Evolutionary conservation across 257 asterid species (phyloP), one percentile per base, ranked within the genome.

Genomic region (Plantago major): DNA sequence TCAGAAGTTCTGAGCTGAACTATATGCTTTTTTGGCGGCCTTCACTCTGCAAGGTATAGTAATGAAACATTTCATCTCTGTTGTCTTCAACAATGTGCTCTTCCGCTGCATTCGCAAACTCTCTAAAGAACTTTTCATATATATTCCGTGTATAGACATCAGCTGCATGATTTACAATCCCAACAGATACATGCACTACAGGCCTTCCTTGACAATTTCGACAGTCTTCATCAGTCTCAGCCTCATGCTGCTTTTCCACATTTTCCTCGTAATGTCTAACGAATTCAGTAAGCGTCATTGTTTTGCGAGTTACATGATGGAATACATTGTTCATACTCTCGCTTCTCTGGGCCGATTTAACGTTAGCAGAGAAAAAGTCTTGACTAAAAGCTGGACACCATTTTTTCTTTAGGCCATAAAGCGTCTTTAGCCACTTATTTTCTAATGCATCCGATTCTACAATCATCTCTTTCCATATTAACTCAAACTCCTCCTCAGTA

Each of bases 281-380:
- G n/a, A n/a, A n/a, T n/a, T n/a, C n/a, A n/a, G n/a, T n/a, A n/a
- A n/a, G n/a, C n/a, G n/a, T n/a, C n/a, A n/a, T n/a, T n/a, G n/a
- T n/a, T n/a, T n/a, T n/a, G n/a, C n/a, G n/a, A n/a, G n/a, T n/a
- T n/a, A n/a, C n/a, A n/a, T n/a, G n/a, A n/a, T n/a, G n/a, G n/a
- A n/a, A n/a, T n/a, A n/a, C n/a, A n/a, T n/a, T n/a, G n/a, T n/a
- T n/a, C n/a, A n/a, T n/a, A n/a, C n/a, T n/a, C 26, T 58, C 55
- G 14, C 46, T 42, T 48, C 60, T 22, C 17, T 67, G 18, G 3
- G 73, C 60, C 9, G 73, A 67, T 38, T 26, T 60, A 8, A 60
- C 33, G 5, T 60, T 49, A 0, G 28, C 43, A 11, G 48, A 49
- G 33, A 67, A 59, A 67, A 42, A 37, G 5, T 52, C 65, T 1